Base-by-base conservation (phyloP, 2,329 filamentous ascomycete species). In the Leptographium lundbergii region DNA sequence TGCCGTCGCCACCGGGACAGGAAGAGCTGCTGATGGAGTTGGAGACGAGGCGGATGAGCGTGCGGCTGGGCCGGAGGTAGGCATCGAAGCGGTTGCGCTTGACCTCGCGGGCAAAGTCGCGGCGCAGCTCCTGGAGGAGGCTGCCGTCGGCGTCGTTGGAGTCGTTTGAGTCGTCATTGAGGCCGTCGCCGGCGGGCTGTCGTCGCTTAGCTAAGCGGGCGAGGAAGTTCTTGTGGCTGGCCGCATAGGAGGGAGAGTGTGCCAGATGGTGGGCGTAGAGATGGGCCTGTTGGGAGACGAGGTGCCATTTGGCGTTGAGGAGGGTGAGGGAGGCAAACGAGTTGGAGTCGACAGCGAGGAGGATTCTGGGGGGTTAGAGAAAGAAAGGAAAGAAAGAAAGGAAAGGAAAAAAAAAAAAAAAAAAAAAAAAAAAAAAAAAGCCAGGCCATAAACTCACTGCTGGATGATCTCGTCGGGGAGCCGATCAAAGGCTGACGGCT, bases 21-120 rank as follows among this genome's bases (percentile, higher is more conserved):
- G 89, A 89, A 1, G 88, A 90, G 0, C 89, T 91, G 68, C 88
- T 92, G 65, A 89, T 89, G 6, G 88, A 91, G 56, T 86, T 89
- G 45, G 89, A 94, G 14, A 95, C 84, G 57, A 96, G 77, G 68
- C 87, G 91, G 66, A 95, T 81, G 52, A 88, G 76, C 6, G 86
- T 91, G 66, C 81, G 78, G 61, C 73, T 79, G 4, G 89, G 88
- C 22, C 86, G 81, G 57, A 90, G 70, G 68, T 89, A 91, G 42
- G 85, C 82, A 65, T 89, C 84, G 69, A 91, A 92, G 55, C 90
- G 76, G 71, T 89, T 89, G 60, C 87, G 81, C 71, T 89, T 88
- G 64, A 87, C 81, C 68, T 91, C 85, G 56, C 77, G 77, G 10
- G 82, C 78, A 67, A 94, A 91, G 29, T 81, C 75, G 24, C 76